Evolutionary conservation across 495 filamentous ascomycete species (phyloP).

Genomic region (Cenococcum geophilum): DNA sequence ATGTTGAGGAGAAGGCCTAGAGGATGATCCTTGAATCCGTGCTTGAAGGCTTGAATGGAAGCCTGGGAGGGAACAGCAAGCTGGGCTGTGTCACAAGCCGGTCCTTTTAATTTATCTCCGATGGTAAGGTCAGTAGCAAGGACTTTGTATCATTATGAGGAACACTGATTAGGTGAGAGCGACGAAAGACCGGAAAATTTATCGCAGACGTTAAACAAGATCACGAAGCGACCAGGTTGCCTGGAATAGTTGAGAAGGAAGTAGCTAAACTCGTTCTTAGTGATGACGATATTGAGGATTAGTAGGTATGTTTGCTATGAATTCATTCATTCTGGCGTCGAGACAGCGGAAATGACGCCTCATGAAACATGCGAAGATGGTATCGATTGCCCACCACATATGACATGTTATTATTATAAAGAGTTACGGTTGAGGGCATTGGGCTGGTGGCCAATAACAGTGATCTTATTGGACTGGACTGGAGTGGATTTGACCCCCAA

Average conservation of each 20-base stretch:
- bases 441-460: neutral
- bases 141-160: slow-evolving; percentile 34
- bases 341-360: too few species aligned
- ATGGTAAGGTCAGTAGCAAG: slow-evolving; percentile 37
- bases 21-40: slow-evolving; percentile 20
- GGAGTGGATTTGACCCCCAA: too few species aligned
- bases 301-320: slow-evolving; percentile 35
- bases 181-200: slow-evolving; percentile 11
- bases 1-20: slow-evolving; percentile 38
- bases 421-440: too few species aligned
- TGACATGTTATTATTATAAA: too few species aligned
- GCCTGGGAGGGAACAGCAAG: slow-evolving; percentile 42
- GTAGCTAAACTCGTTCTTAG: slow-evolving; percentile 68
- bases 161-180: neutral
- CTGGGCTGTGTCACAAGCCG: slow-evolving; percentile 43
- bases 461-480: too few species aligned
- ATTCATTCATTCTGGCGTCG: neutral
- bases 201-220: slow-evolving; percentile 10
- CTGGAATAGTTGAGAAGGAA: slow-evolving; percentile 37
- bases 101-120: slow-evolving; percentile 43
- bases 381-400: too few species aligned
- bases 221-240: slow-evolving; percentile 3
- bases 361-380: too few species aligned
- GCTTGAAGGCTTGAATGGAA: slow-evolving; percentile 31
- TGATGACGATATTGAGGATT: slow-evolving; percentile 96